Base-by-base conservation (phyloP, 2,329 filamentous ascomycete genomes). In the Aureobasidium sp. region DNA sequence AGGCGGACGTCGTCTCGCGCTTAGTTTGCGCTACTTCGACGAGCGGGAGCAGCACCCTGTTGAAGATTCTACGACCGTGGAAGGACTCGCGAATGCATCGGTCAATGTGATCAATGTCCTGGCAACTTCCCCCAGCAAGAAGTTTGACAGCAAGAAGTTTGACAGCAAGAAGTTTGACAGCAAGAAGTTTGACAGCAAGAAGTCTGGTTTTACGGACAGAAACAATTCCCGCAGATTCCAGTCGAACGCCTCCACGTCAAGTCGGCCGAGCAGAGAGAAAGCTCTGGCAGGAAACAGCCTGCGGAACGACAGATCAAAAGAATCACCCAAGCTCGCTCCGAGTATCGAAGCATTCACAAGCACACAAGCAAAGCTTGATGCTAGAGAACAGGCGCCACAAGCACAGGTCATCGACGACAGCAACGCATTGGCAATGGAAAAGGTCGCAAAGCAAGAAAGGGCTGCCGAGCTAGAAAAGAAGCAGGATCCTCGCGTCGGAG, bases 1-100 rank as follows among this genome's bases (percentile, higher is more conserved):
- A 6, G 62, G 64, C 12, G 64, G 64, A 17, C 61, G 56, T n/a
- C 52, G 53, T 8, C 31, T 62, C 37, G 62, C 64, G 22, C 34
- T 63, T 25, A n/a, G 12, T 17, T 14, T 62, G 44, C 22, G 29
- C 17, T n/a, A 31, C 12, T 48, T 17, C 9, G 25, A 17, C 37
- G 44, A 31, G 17, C 3, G 7, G 31, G 31, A 34, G 31, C 31
- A 34, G 31, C 31, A 11, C 12, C 15, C 11, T 56, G 14, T 4
- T 22, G n/a, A 31, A 52, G 20, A 52, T 25, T 2, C 5, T 7
- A 17, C 5, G 4, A 7, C 7, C 11, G 29, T 52, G 9, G 25
- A 29, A 15, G 15, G 14, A 12, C 41, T 57, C 12, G 29, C 29
- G 29, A 12, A 27, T 29, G 53, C 53, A 25, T 34, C 53, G 17